A percentile compares a stretch with the other conserved stretches of the same genome.
Conservation (phyloP, 495 filamentous ascomycete species). For the Tuber borchii region DNA sequence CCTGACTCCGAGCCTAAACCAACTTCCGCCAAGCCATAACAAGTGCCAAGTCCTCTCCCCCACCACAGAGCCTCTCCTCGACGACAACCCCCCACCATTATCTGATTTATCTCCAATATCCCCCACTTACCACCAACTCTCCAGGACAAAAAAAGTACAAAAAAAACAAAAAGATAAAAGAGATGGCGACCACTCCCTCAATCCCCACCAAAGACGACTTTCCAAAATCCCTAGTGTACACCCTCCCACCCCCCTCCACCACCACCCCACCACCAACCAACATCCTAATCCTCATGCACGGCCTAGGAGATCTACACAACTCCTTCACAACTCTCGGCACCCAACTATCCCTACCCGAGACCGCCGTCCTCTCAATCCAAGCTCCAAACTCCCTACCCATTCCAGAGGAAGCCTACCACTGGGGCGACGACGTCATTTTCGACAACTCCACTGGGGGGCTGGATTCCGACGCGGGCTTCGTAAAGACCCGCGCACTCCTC, state of each 20-base stretch:
- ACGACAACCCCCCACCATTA: neutral
- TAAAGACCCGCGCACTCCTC: slow-evolving; percentile 47
- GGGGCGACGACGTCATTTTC: slow-evolving; percentile 82
- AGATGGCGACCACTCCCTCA: slow-evolving; percentile 9
- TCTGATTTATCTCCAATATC: neutral
- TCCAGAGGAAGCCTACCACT: slow-evolving; percentile 72
- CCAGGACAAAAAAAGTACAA: neutral
- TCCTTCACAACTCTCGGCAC: slow-evolving; percentile 66
- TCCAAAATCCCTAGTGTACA: slow-evolving; percentile 11
- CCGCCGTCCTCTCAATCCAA: slow-evolving; percentile 66
- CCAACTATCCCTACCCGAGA: slow-evolving; percentile 74
- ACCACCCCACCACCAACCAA: slow-evolving; percentile 52
- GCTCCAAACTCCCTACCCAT: slow-evolving; percentile 69
- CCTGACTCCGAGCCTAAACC: neutral
- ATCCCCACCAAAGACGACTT: slow-evolving; percentile 15
- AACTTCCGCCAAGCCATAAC: neutral
- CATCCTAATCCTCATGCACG: slow-evolving; percentile 83
- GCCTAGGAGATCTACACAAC: slow-evolving; percentile 69
- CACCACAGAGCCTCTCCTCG: neutral
- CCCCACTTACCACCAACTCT: neutral
- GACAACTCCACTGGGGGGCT: slow-evolving; percentile 56
- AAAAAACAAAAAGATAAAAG: neutral
- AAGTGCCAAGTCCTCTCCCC: neutral
- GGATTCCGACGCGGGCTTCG: slow-evolving; percentile 75
- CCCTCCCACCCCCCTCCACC: slow-evolving; percentile 36